A percentile compares a stretch with the other conserved stretches of the same genome.
Conservation (phyloP, 192 early-diverging fungal genomes). For the Coemansia sp. region DNA sequence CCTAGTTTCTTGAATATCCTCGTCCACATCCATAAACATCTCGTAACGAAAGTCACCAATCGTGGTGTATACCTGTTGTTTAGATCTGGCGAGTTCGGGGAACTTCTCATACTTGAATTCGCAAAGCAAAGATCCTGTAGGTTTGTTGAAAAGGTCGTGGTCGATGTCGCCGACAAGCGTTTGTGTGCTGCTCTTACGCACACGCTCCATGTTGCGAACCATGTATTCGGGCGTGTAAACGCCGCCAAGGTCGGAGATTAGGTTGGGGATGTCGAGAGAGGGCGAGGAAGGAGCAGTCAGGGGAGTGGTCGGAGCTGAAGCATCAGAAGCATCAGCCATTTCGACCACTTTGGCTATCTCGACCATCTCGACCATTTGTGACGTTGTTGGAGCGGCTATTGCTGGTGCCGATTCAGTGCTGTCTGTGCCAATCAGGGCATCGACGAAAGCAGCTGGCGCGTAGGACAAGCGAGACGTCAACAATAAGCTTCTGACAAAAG, state of each 20-base stretch:
- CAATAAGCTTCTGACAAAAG: background rate
- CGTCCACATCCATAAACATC: conserved; percentile 42
- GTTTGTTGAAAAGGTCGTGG: background rate
- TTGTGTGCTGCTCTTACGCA: conserved; percentile 21
- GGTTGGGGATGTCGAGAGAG: conserved; percentile 17
- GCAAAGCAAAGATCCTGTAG: background rate
- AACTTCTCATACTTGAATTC: conserved; percentile 2
- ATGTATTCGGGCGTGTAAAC: conserved; percentile 30
- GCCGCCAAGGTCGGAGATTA: conserved; percentile 38
- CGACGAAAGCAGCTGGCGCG: too few relatives aligned
- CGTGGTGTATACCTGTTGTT: background rate
- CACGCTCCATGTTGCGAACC: conserved; percentile 8
- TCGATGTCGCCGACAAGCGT: conserved; percentile 14
- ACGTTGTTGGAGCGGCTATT: background rate
- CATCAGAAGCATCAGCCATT: too few relatives aligned
- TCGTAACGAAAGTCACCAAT: background rate
- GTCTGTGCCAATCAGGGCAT: background rate
- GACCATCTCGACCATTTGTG: background rate
- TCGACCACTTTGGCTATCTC: too few relatives aligned
- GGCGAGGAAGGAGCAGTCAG: background rate
- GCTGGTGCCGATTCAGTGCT: background rate
- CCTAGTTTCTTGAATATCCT: conserved; percentile 13
- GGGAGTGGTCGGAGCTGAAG: too few relatives aligned
- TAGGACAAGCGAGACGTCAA: background rate
- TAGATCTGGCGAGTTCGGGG: background rate